Conservation (phyloP, 495 filamentous ascomycete species). For the Neurospora sp. region DNA sequence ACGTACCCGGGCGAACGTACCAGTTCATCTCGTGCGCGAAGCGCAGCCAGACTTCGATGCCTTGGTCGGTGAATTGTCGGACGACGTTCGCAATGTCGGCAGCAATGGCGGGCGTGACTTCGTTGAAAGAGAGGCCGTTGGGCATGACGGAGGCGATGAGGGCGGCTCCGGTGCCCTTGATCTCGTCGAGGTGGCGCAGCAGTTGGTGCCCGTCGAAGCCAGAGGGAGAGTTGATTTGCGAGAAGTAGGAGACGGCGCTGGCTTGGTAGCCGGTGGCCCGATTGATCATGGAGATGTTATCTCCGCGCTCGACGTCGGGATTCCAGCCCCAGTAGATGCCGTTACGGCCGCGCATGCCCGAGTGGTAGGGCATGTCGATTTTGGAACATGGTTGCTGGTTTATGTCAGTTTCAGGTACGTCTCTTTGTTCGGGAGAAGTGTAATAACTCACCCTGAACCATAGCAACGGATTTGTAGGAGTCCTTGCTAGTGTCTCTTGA, state of each 20-base stretch:
- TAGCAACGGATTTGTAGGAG: not conserved
- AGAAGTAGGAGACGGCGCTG: not conserved
- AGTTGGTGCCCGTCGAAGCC: constrained; percentile 6
- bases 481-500: not conserved
- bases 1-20: constrained; percentile 5
- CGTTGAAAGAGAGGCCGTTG: constrained; percentile 2
- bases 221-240: constrained; percentile 4
- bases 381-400: constrained; percentile 1
- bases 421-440: not conserved
- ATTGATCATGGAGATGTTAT: constrained; percentile 2
- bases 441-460: not conserved
- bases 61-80: constrained; percentile 2
- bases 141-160: constrained; percentile 7
- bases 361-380: not conserved
- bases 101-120: constrained; percentile 4
- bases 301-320: not conserved
- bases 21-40: constrained; percentile 11
- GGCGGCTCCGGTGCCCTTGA: not conserved
- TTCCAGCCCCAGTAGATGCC: constrained; percentile 8
- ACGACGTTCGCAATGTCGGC: constrained; percentile 3
- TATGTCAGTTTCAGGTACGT: not conserved
- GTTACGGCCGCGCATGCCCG: constrained; percentile 1
- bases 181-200: not conserved
- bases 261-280: not conserved
- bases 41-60: constrained; percentile 9